phyloP scores from a whole-genome alignment of 2,329 filamentous ascomycete genomes.

The Anthostomella pinea region DNA sequence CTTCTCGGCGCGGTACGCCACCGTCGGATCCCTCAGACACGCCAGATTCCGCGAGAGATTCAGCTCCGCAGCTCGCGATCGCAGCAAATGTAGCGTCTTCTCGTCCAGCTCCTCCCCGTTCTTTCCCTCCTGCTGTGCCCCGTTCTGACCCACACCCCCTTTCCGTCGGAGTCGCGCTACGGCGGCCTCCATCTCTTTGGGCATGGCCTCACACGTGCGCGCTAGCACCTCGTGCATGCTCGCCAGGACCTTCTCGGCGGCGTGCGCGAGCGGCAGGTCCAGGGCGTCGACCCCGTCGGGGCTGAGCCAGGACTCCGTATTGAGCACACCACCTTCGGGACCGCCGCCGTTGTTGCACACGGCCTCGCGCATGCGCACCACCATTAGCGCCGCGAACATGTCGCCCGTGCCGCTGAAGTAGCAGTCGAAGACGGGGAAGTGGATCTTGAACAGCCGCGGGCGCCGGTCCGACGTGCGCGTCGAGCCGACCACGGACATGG shows the following conservation, averaged over 20 bases:
- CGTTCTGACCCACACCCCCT: not conserved
- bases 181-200: slow-evolving; percentile 44
- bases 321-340: slow-evolving; percentile 42
- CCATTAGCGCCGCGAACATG: slow-evolving; percentile 93
- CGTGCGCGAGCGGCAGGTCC: slow-evolving; percentile 78
- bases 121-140: slow-evolving; percentile 26
- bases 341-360: no score
- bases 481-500: slow-evolving; percentile 66
- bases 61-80: slow-evolving; percentile 85
- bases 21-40: slow-evolving; percentile 63
- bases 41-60: slow-evolving; percentile 73
- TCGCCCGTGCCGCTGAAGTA: slow-evolving; percentile 97
- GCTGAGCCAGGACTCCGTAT: slow-evolving; percentile 68
- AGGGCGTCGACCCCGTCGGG: slow-evolving; percentile 65
- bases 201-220: slow-evolving; percentile 65
- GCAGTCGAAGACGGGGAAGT: slow-evolving; percentile 82
- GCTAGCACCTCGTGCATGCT: slow-evolving; percentile 87
- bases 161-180: slow-evolving; percentile 35
- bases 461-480: slow-evolving; percentile 59
- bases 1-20: slow-evolving; percentile 59
- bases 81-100: slow-evolving; percentile 62
- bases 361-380: slow-evolving; percentile 84
- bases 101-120: slow-evolving; percentile 43
- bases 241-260: slow-evolving; percentile 81
- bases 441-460: slow-evolving; percentile 83